phyloP scores from a whole-genome alignment of 1,284 basidiomycete genomes.

The Ustilago tritici region DNA sequence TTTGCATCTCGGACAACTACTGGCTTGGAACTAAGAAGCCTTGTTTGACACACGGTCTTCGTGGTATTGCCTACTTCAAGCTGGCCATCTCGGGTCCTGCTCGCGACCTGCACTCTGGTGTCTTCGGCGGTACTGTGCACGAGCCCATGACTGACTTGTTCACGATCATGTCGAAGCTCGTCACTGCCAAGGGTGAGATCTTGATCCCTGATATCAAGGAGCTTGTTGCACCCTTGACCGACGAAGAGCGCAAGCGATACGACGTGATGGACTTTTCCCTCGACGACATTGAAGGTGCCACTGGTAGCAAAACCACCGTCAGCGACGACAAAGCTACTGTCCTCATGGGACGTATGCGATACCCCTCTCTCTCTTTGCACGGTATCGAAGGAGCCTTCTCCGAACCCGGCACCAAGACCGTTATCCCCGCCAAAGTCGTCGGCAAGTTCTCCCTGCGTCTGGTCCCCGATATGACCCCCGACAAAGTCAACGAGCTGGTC shows the following conservation, averaged over 20 bases:
- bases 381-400: slow-evolving; percentile 98
- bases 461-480: slow-evolving; percentile 86
- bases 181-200: slow-evolving; percentile 84
- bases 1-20: slow-evolving; percentile 80
- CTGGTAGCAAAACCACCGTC: slow-evolving; percentile 82
- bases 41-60: slow-evolving; percentile 71
- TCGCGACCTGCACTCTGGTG: slow-evolving; percentile 88
- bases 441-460: slow-evolving; percentile 74
- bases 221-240: slow-evolving; percentile 81
- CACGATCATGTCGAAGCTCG: slow-evolving; percentile 78
- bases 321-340: slow-evolving; percentile 84
- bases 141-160: slow-evolving; percentile 77
- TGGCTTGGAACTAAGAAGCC: slow-evolving; percentile 70
- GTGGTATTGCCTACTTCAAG: slow-evolving; percentile 91
- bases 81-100: slow-evolving; percentile 85
- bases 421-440: slow-evolving; percentile 89
- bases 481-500: slow-evolving; percentile 63
- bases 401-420: slow-evolving; percentile 79
- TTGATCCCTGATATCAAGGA: slow-evolving; percentile 91
- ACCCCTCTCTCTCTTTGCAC: slow-evolving; percentile 90
- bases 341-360: slow-evolving; percentile 81
- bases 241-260: slow-evolving; percentile 78
- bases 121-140: slow-evolving; percentile 70
- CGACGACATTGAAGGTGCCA: slow-evolving; percentile 82
- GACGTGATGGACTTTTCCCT: slow-evolving; percentile 70